Evolutionary conservation across 208 protist genomes (phyloP), one percentile per base, ranked within the genome.

Genomic region (Leishmania gerbilli): DNA sequence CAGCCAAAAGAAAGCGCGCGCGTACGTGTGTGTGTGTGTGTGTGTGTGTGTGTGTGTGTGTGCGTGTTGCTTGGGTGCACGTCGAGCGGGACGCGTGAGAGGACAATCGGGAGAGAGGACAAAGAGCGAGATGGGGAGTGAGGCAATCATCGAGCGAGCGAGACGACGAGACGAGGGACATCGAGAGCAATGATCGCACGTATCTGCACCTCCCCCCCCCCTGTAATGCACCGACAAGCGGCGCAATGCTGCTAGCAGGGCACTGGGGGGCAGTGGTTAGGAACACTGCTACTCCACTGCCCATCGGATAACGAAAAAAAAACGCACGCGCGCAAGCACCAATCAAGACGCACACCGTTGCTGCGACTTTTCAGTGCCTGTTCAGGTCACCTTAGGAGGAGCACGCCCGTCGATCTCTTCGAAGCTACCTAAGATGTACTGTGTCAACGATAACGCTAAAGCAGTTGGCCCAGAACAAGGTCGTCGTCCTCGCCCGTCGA

Each of bases 391-490:
- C 64, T 24, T 13, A 68, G 64, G 31, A 68, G 64, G 34, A 31
- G 62, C 9, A 31, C 6, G 49, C 9, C 3, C 19, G 1, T 53
- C 13, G 42, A 37, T 24, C 34, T 3, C 6, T 74, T 27, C 40
- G 2, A 45, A 24, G 45, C 45, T 11, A 45, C 21, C 11, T 15
- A 49, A 31, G 40, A 3, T 34, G n/a, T 34, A 45, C 24, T 17
- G 24, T 51, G 21, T 0, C 11, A 8, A 45, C 7, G 2, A 24
- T 7, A 1, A 53, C 11, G 7, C 31, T 81, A 79, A 49, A 85
- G 40, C 0, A 85, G 37, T 9, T 85, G 76, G 42, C 82, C 82
- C 72, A 79, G 75, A 11, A 81, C 42, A 24, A 82, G 71, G 24
- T 79, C 62, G 8, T 80, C 82, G n/a, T 69, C 71, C 13, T 67